These are phyloP conservation scores for Fusarium xyrophilum DNA, from an alignment of 2,329 filamentous ascomycete species.

Conservation along the genomic window DNA sequence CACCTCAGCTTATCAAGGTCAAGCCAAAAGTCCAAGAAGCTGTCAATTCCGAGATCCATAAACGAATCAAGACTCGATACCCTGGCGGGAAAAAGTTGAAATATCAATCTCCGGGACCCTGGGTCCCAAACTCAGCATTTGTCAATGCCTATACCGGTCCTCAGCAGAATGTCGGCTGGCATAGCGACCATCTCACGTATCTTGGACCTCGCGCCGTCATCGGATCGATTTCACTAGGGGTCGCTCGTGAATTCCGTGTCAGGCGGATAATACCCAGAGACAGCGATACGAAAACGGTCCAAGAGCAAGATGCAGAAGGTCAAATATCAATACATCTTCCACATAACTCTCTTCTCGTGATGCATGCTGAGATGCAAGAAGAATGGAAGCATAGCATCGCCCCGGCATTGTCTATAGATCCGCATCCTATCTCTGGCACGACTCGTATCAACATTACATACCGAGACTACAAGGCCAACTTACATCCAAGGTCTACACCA, in stretches of 20 bases:
- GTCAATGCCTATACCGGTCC: conserved; percentile 92
- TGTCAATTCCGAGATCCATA: conserved; percentile 79
- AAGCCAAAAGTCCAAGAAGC: conserved; percentile 73
- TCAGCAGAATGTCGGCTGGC: conserved; percentile 85
- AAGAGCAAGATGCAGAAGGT: conserved; percentile 71
- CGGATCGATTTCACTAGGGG: conserved; percentile 87
- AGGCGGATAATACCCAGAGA: conserved; percentile 74
- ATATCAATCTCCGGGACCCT: conserved; percentile 75
- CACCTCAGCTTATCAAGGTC: conserved; percentile 74
- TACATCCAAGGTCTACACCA: conserved; percentile 81
- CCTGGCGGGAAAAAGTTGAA: conserved; percentile 75
- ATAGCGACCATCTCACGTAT: conserved; percentile 92
- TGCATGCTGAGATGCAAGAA: conserved; percentile 99
- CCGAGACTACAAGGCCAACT: conserved; percentile 77
- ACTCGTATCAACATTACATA: conserved; percentile 94
- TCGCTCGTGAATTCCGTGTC: conserved; percentile 91
- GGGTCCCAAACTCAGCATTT: conserved; percentile 89
- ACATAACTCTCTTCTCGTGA: conserved; percentile 90
- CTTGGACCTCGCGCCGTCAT: conserved; percentile 88
- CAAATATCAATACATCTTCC: conserved; percentile 93
- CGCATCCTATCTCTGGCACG: conserved; percentile 81
- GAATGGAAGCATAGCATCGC: conserved; percentile 92
- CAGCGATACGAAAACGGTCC: conserved; percentile 48
- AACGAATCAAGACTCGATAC: conserved; percentile 72
- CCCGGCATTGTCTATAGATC: conserved; percentile 77